These are phyloP conservation scores for Eremothecium cymbalariae DNA, from an alignment of 1,139 yeast species.

Conservation along the genomic window DNA sequence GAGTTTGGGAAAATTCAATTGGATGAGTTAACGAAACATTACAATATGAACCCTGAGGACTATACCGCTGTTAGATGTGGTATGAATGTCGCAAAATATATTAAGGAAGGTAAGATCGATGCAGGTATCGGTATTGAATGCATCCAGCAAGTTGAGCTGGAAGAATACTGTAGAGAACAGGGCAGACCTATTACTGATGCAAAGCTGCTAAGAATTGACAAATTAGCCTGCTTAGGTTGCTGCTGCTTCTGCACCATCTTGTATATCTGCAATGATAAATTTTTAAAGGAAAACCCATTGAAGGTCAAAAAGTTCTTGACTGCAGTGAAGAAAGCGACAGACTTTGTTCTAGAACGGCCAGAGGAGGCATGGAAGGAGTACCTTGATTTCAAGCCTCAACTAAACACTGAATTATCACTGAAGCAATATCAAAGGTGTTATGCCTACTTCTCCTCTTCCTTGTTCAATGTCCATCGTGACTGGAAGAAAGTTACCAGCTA, in stretches of 20 bases:
- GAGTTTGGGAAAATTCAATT: slow-evolving; percentile 54
- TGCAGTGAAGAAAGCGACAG: slow-evolving; percentile 46
- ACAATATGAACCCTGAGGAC: slow-evolving; percentile 48
- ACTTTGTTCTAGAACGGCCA: slow-evolving; percentile 40
- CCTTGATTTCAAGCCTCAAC: slow-evolving; percentile 42
- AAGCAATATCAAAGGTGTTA: slow-evolving; percentile 48
- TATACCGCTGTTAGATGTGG: slow-evolving; percentile 56
- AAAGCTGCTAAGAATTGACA: slow-evolving; percentile 49
- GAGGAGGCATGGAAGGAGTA: slow-evolving; percentile 42
- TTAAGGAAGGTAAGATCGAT: slow-evolving; percentile 47
- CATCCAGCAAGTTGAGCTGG: slow-evolving; percentile 51
- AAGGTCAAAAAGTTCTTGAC: slow-evolving; percentile 40
- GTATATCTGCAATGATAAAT: slow-evolving; percentile 47
- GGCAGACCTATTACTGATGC: slow-evolving; percentile 44
- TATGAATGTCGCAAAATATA: slow-evolving; percentile 51
- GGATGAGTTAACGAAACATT: slow-evolving; percentile 48
- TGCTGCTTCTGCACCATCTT: slow-evolving; percentile 53
- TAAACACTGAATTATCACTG: slow-evolving; percentile 37
- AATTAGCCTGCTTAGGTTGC: slow-evolving; percentile 50
- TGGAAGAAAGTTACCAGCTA: slow-evolving; percentile 50
- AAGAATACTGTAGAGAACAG: slow-evolving; percentile 40
- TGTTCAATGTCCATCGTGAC: slow-evolving; percentile 49
- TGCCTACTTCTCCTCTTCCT: slow-evolving; percentile 43
- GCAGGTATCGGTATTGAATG: slow-evolving; percentile 56
- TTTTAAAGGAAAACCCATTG: slow-evolving; percentile 43